A percentile compares a stretch with the other conserved stretches of the same genome.
Conservation (phyloP, 805 yeast genomes). For the Saturnispora ahearnii region DNA sequence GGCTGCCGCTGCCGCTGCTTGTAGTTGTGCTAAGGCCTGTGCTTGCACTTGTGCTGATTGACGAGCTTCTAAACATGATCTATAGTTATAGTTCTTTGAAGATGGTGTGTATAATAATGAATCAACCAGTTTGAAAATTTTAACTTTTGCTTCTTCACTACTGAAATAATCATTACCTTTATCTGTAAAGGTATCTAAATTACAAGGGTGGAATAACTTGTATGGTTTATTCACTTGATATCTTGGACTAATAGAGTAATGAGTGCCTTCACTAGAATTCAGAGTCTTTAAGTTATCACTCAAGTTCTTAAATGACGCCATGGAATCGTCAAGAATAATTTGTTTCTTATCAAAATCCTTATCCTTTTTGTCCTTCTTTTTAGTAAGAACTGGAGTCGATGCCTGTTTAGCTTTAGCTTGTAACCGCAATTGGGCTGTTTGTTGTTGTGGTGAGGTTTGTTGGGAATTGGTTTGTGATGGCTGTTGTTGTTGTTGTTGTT, state of each 20-base stretch:
- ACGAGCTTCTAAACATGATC: slow-evolving; percentile 11
- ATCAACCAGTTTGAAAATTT: slow-evolving; percentile 24
- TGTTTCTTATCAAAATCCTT: slow-evolving; percentile 20
- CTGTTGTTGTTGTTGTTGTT: slow-evolving; percentile 15
- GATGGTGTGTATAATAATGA: slow-evolving; percentile 27
- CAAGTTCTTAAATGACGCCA: slow-evolving; percentile 20
- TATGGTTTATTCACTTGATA: slow-evolving; percentile 10
- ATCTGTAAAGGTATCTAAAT: slow-evolving; percentile 13
- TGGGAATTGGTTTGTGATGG: slow-evolving; percentile 14
- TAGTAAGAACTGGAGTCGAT: slow-evolving; percentile 4
- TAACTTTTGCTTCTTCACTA: slow-evolving; percentile 17
- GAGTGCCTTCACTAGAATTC: slow-evolving; percentile 17
- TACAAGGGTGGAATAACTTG: slow-evolving; percentile 20
- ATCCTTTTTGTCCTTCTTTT: slow-evolving; percentile 22
- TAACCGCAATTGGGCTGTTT: slow-evolving; percentile 24
- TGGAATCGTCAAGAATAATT: slow-evolving; percentile 17
- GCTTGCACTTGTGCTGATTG: slow-evolving; percentile 12
- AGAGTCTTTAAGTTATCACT: slow-evolving; percentile 22
- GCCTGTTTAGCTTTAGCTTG: slow-evolving; percentile 9
- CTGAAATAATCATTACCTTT: slow-evolving; percentile 10
- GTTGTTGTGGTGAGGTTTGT: slow-evolving; percentile 17
- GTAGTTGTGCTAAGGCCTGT: slow-evolving; percentile 12
- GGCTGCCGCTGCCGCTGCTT: slow-evolving; percentile 9
- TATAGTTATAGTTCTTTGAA: slow-evolving; percentile 25
- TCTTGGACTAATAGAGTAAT: slow-evolving; percentile 22